phyloP scores from a whole-genome alignment of 108 stramenopile genomes.

The Seminavis robusta region DNA sequence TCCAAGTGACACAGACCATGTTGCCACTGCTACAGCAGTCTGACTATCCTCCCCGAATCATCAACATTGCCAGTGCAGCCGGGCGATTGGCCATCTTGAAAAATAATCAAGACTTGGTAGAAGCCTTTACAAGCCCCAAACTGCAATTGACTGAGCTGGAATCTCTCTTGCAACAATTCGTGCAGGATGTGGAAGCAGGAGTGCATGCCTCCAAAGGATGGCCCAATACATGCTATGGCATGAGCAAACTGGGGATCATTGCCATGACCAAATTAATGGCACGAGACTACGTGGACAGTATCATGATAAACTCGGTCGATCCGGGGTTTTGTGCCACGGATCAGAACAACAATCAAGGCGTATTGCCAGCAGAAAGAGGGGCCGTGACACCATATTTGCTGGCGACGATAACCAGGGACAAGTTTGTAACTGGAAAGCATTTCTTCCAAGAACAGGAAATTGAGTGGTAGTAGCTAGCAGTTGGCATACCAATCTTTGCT shows the following conservation, averaged over 20 bases:
- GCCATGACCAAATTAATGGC: constrained; percentile 63
- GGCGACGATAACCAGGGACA: constrained; percentile 35
- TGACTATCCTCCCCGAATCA: constrained; percentile 40
- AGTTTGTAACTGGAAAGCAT: constrained; percentile 13
- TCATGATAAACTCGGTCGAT: constrained; percentile 54
- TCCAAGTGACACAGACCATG: constrained; percentile 25
- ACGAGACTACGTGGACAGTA: constrained; percentile 27
- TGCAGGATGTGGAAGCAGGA: constrained; percentile 46
- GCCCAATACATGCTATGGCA: constrained; percentile 79
- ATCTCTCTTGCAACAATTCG: constrained; percentile 54
- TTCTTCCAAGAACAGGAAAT: constrained; percentile 31
- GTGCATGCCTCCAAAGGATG: constrained; percentile 57
- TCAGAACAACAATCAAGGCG: constrained; percentile 68
- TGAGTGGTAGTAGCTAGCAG: too few relatives aligned
- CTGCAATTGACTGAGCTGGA: constrained; percentile 27
- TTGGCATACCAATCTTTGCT: too few relatives aligned
- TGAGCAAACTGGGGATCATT: constrained; percentile 76
- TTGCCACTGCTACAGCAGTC: constrained; percentile 43
- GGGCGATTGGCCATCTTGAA: constrained; percentile 52
- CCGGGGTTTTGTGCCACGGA: constrained; percentile 78
- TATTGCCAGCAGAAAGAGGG: constrained; percentile 53
- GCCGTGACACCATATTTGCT: constrained; percentile 66
- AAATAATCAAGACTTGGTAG: constrained; percentile 27
- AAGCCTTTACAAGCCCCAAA: constrained; percentile 39
- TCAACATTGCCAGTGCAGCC: constrained; percentile 58